Evolutionary conservation across 2,329 filamentous ascomycete species (phyloP).

Genomic region (Catunica adiposa): DNA sequence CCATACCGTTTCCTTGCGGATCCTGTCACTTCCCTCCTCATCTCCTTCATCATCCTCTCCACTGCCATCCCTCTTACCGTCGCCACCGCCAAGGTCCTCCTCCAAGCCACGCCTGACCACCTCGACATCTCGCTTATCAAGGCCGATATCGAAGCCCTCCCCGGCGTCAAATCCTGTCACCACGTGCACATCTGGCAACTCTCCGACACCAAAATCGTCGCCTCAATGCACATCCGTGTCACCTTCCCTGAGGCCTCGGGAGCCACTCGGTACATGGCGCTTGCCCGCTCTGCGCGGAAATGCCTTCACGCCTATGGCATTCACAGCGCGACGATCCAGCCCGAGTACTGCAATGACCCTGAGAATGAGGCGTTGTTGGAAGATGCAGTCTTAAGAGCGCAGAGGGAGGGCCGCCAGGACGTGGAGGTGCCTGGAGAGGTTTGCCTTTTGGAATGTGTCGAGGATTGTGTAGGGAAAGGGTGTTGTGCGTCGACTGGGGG

Average conservation of each 20-base stretch:
- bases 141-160: slow-evolving; percentile 72
- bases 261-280: slow-evolving; percentile 70
- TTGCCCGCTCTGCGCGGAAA: slow-evolving; percentile 65
- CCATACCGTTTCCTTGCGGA: slow-evolving; percentile 75
- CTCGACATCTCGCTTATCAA: slow-evolving; percentile 71
- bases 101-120: slow-evolving; percentile 84
- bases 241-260: slow-evolving; percentile 74
- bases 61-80: slow-evolving; percentile 65
- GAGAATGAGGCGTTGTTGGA: slow-evolving; percentile 26
- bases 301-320: slow-evolving; percentile 94
- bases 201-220: slow-evolving; percentile 84
- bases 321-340: slow-evolving; percentile 93
- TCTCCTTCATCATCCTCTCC: slow-evolving; percentile 62
- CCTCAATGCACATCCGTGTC: slow-evolving; percentile 84
- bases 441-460: slow-evolving; percentile 37
- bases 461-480: slow-evolving; percentile 30
- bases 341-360: slow-evolving; percentile 55
- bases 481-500: slow-evolving; percentile 24
- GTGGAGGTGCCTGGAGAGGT: slow-evolving; percentile 17
- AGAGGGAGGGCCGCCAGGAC: slow-evolving; percentile 21
- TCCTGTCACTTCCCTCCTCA: slow-evolving; percentile 80
- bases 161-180: slow-evolving; percentile 78
- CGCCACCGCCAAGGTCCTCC: slow-evolving; percentile 69
- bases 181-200: slow-evolving; percentile 97
- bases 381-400: slow-evolving; percentile 22